phyloP scores from a whole-genome alignment of 139 green algal species.

The Ulvella scutata region DNA sequence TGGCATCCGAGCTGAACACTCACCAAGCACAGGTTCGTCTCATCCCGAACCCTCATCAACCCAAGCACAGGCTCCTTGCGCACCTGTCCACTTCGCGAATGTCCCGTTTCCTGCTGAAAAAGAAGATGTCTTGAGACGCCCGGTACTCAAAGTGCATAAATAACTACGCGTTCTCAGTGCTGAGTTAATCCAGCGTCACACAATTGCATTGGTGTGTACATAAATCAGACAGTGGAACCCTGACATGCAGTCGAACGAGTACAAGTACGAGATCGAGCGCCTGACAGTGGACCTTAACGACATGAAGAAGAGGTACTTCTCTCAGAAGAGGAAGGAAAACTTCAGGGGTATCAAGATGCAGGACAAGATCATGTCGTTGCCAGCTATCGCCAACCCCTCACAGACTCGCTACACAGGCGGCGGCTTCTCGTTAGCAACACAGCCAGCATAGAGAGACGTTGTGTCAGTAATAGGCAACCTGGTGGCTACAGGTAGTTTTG shows the following conservation, averaged over 20 bases:
- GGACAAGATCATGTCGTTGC: conserved; percentile 2
- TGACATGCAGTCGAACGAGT: conserved; percentile 48
- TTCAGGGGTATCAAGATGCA: conserved; percentile 24
- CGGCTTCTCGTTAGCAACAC: conserved; percentile 23
- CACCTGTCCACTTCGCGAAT: no score
- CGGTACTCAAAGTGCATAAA: no score
- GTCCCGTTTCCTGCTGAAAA: no score
- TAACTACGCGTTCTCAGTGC: no score
- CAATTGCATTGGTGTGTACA: neutral
- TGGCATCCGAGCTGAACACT: conserved; percentile 85
- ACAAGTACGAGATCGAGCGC: conserved; percentile 84
- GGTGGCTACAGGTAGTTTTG: no score
- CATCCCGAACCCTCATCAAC: no score
- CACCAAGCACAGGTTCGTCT: conserved; percentile 64
- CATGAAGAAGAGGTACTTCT: conserved; percentile 73
- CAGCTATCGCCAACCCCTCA: neutral
- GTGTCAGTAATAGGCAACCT: no score
- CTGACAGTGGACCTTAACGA: conserved; percentile 54
- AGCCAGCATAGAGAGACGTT: neutral
- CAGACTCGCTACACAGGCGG: conserved; percentile 26
- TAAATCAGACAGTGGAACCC: neutral
- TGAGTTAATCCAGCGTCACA: no score
- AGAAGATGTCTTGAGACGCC: neutral
- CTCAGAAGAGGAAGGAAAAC: conserved; percentile 53
- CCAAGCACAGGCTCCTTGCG: no score